Evolutionary conservation across 2,329 filamentous ascomycete species (phyloP).

Genomic region (Aspergillus sp.): DNA sequence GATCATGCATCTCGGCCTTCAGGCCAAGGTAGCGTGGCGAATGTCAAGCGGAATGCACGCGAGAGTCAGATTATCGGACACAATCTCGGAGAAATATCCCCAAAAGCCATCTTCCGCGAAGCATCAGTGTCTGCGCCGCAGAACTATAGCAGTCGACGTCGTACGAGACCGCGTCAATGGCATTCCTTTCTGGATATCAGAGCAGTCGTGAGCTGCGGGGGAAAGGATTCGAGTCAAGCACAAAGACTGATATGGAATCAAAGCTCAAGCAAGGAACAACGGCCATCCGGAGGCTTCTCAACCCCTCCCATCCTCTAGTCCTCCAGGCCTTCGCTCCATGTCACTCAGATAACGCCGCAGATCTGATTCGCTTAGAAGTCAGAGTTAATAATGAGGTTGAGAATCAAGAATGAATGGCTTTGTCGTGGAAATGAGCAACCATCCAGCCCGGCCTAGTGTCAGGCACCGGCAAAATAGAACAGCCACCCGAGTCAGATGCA

Average conservation of each 20-base stretch:
- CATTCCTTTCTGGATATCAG: background rate
- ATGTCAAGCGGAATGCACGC: background rate
- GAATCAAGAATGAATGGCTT: background rate
- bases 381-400: background rate
- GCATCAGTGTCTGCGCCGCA: background rate
- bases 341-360: background rate
- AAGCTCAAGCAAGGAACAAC: background rate
- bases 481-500: background rate
- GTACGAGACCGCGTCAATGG: background rate
- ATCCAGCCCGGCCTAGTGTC: background rate
- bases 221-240: background rate
- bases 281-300: background rate
- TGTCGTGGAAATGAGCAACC: background rate
- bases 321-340: background rate
- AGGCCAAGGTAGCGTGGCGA: background rate
- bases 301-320: background rate
- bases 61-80: conserved; percentile 6
- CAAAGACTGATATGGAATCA: background rate
- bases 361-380: background rate
- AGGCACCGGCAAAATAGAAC: background rate
- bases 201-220: background rate
- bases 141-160: background rate
- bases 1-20: background rate
- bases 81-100: background rate
- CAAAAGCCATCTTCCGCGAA: background rate